phyloP scores from a whole-genome alignment of 441 rosid species.

The Aleurites moluccanus region DNA sequence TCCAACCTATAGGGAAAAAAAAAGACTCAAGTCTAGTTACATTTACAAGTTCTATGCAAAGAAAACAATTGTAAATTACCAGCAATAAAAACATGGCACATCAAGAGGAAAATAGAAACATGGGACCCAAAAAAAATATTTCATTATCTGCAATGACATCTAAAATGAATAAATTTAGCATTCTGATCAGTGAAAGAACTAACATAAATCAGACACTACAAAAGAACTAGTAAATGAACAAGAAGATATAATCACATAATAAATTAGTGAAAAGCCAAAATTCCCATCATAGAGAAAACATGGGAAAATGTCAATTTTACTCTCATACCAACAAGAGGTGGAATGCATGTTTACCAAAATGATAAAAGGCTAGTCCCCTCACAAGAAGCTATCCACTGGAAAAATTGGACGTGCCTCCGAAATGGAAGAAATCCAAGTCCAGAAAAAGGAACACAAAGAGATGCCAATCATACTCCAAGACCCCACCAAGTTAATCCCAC shows the following conservation, averaged over 20 bases:
- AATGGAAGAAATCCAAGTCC: slow-evolving; percentile 30
- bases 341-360: slow-evolving; percentile 20
- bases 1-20: neutral
- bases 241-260: slow-evolving; percentile 26
- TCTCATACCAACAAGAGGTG: slow-evolving; percentile 29
- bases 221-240: slow-evolving; percentile 10
- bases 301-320: slow-evolving; percentile 41
- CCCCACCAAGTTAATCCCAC: slow-evolving; percentile 3
- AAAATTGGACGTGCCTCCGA: slow-evolving; percentile 26
- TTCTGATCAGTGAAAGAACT: slow-evolving; percentile 12
- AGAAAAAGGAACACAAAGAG: neutral
- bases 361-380: slow-evolving; percentile 10
- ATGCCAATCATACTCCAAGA: neutral
- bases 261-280: slow-evolving; percentile 36
- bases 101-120: neutral
- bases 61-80: neutral
- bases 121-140: neutral
- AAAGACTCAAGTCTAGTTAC: neutral
- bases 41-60: neutral
- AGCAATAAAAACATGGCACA: neutral
- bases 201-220: slow-evolving; percentile 22
- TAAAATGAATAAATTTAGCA: slow-evolving; percentile 21
- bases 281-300: slow-evolving; percentile 46
- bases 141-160: neutral
- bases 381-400: slow-evolving; percentile 21